Conservation (phyloP, 164 flowering plant genomes). For the grape (Vitis vinifera) region ASM3070453v1 NC_081814.1:3374001-3374500, state of each 20-base stretch:
- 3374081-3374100: constrained; percentile 47
- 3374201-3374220: constrained; percentile 42
- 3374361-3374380: too few relatives aligned
- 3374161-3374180: constrained; percentile 36
- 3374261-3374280: not conserved
- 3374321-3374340: too few relatives aligned
- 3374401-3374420: too few relatives aligned
- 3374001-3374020: constrained; percentile 20
- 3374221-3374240: constrained; percentile 26
- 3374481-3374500: constrained; percentile 59
- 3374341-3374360: too few relatives aligned
- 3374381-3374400: too few relatives aligned
- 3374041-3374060: constrained; percentile 45
- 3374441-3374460: constrained; percentile 56
- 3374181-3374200: constrained; percentile 32
- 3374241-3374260: too few relatives aligned
- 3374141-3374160: constrained; percentile 53
- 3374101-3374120: constrained; percentile 42
- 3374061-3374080: constrained; percentile 53
- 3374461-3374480: constrained; percentile 42
- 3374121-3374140: constrained; percentile 37
- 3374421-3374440: constrained; percentile 54
- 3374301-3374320: too few relatives aligned
- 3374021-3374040: constrained; percentile 42
- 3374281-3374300: not conserved